phyloP scores from a whole-genome alignment of 2,329 filamentous ascomycete species.

The Penicillium glabrum region DNA sequence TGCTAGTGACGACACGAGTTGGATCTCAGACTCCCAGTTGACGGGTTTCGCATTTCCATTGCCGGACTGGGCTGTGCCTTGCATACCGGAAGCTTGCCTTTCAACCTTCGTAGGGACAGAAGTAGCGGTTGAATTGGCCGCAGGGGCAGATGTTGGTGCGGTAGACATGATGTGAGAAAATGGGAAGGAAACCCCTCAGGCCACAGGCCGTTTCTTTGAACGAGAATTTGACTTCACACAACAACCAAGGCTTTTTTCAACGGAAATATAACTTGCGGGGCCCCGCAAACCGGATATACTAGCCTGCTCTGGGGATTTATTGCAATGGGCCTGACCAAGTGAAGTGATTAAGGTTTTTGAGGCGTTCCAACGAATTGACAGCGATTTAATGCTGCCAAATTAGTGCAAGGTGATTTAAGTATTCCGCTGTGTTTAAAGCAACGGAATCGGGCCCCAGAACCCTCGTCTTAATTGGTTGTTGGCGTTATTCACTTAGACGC shows the following conservation, averaged over 20 bases:
- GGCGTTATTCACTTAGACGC: neutral
- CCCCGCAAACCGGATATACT: neutral
- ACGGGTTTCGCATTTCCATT: neutral
- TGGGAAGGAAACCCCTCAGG: neutral
- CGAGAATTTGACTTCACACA: neutral
- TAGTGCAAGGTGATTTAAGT: too few relatives aligned
- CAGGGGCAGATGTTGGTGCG: neutral
- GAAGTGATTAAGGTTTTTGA: neutral
- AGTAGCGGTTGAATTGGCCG: neutral
- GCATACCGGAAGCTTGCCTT: neutral
- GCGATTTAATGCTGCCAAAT: neutral
- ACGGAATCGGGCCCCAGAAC: neutral
- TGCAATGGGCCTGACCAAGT: neutral
- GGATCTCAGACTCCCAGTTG: constrained; percentile 35
- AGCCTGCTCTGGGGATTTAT: neutral
- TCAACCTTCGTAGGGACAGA: neutral
- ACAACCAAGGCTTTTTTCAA: neutral
- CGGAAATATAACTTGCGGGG: neutral
- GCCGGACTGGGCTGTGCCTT: neutral
- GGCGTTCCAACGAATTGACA: neutral
- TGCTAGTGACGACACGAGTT: constrained; percentile 40
- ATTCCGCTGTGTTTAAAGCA: neutral
- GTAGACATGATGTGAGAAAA: constrained; percentile 3
- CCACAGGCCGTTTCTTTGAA: neutral
- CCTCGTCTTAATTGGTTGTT: neutral